These are phyloP conservation scores for Stropharia rugosoannulata DNA, from an alignment of 768 basidiomycete genomes.

Conservation along the genomic window DNA sequence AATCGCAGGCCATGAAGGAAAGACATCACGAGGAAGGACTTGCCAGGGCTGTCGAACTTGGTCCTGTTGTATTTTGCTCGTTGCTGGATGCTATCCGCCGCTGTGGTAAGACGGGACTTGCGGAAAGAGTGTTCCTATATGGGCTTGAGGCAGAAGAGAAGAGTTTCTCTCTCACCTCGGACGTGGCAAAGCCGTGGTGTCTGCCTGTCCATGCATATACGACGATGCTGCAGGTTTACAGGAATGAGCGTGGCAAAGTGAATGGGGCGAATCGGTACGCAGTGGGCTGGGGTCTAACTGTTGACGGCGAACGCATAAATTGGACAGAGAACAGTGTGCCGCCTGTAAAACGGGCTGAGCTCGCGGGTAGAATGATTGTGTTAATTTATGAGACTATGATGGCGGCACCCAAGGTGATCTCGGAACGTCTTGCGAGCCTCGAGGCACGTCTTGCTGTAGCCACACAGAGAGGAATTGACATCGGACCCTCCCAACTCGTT, in stretches of 20 bases:
- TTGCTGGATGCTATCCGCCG: constrained; percentile 64
- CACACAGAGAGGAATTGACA: neutral
- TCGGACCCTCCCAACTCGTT: neutral
- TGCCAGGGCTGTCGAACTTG: constrained; percentile 44
- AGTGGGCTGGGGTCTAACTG: constrained; percentile 3
- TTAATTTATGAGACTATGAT: neutral
- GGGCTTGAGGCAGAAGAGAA: constrained; percentile 56
- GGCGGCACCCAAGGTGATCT: neutral
- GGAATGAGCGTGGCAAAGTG: constrained; percentile 14
- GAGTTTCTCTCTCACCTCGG: constrained; percentile 38
- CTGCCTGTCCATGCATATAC: constrained; percentile 71
- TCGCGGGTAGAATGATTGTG: constrained; percentile 2
- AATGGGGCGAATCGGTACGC: neutral
- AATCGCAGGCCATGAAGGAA: neutral
- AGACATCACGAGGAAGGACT: constrained; percentile 28
- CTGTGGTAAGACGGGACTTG: constrained; percentile 48
- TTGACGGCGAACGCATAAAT: neutral
- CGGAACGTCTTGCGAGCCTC: neutral
- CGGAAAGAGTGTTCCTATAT: constrained; percentile 64
- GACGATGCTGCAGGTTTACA: constrained; percentile 65
- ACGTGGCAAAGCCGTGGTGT: constrained; percentile 48
- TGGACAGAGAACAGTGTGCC: neutral
- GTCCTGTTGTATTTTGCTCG: constrained; percentile 58
- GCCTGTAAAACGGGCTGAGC: neutral
- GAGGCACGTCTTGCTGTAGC: neutral